These are phyloP conservation scores for Isoetes engelmannii DNA, from an alignment of 83 land plant genomes.

Conservation along the genomic window DNA sequence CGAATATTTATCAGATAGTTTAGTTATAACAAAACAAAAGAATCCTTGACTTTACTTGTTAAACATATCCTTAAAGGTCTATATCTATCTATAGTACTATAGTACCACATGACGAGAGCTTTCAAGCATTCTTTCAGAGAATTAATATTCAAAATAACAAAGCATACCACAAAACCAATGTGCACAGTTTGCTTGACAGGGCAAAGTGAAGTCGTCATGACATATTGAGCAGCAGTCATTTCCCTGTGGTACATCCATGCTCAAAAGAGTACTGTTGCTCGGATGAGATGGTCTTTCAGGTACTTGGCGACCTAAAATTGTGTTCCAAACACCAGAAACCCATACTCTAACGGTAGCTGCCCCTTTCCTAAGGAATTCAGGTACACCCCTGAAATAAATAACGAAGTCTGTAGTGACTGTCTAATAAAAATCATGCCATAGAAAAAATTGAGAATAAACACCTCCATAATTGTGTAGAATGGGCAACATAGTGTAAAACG, in stretches of 20 bases:
- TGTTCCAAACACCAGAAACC: constrained; percentile 24
- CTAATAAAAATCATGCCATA: background rate
- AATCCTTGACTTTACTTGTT: background rate
- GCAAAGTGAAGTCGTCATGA: constrained; percentile 52
- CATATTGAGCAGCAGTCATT: constrained; percentile 79
- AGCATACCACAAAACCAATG: constrained; percentile 94
- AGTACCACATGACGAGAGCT: too few species aligned
- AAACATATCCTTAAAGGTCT: background rate
- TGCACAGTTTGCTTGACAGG: constrained; percentile 92
- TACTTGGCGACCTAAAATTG: constrained; percentile 1
- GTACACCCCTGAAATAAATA: constrained; percentile 19
- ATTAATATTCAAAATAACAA: background rate
- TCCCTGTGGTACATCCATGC: constrained; percentile 62
- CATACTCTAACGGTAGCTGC: constrained; percentile 13
- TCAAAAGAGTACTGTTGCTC: background rate
- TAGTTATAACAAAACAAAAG: background rate
- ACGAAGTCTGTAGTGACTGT: background rate
- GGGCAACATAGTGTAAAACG: background rate
- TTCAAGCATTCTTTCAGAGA: background rate
- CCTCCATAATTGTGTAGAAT: background rate
- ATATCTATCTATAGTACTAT: too few species aligned
- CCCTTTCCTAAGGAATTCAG: constrained; percentile 20
- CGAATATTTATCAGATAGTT: background rate
- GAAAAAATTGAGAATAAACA: background rate
- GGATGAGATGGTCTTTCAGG: constrained; percentile 7